Conservation (phyloP, 148 eudicot genomes). For the Polygonum maritimum region DNA sequence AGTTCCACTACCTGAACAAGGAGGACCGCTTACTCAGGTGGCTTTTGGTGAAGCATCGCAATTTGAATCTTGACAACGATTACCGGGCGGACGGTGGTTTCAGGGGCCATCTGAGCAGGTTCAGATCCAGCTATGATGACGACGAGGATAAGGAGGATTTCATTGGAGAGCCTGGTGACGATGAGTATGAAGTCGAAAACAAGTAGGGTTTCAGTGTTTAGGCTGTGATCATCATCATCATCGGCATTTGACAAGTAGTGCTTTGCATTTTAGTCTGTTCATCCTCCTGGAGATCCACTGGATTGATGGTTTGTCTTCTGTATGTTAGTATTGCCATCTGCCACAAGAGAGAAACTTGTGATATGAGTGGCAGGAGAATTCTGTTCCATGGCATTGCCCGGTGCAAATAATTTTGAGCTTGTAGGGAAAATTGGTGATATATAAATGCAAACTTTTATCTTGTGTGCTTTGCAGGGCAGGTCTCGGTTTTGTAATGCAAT, state of each 20-base stretch:
- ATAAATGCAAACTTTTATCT: no score
- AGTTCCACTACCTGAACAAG: conserved; percentile 82
- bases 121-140: conserved; percentile 17
- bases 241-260: neutral
- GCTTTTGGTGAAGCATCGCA: conserved; percentile 78
- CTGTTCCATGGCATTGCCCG: no score
- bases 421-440: no score
- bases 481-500: no score
- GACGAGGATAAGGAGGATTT: conserved; percentile 34
- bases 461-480: no score
- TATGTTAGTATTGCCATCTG: neutral
- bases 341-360: neutral
- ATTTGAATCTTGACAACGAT: conserved; percentile 33
- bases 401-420: no score
- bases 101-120: conserved; percentile 18
- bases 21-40: conserved; percentile 90
- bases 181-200: conserved; percentile 20
- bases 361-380: no score
- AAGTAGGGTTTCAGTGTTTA: neutral
- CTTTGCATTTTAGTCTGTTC: neutral
- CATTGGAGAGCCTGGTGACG: conserved; percentile 31
- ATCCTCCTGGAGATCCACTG: neutral
- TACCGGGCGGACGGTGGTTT: conserved; percentile 25
- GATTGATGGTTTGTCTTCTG: neutral
- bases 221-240: neutral